Evolutionary conservation across 768 basidiomycete genomes (phyloP).

Genomic region (Trametes villosa): DNA sequence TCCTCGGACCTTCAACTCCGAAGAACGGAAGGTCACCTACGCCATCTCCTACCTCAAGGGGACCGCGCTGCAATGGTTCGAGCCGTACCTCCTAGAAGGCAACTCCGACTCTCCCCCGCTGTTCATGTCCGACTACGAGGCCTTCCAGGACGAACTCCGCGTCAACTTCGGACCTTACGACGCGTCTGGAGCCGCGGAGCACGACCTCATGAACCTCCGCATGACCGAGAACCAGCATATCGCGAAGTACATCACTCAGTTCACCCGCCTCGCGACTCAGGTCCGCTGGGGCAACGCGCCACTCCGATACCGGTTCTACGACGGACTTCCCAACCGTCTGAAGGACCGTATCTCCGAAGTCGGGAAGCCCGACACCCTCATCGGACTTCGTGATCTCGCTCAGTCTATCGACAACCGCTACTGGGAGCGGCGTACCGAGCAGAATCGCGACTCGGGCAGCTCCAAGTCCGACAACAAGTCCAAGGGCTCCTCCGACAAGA

Average conservation of each 20-base stretch:
- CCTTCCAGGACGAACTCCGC: too few relatives aligned
- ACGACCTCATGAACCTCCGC: constrained; percentile 11
- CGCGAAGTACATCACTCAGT: constrained; percentile 20
- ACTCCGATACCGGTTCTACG: constrained; percentile 24
- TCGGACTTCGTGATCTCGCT: background rate
- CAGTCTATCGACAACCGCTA: constrained; percentile 21
- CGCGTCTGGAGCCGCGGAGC: too few relatives aligned
- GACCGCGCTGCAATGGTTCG: constrained; percentile 8
- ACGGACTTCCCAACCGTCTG: constrained; percentile 18
- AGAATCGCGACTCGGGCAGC: background rate
- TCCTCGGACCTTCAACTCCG: too few relatives aligned
- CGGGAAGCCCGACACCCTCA: too few relatives aligned
- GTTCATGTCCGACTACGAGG: constrained; percentile 3
- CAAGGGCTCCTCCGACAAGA: too few relatives aligned
- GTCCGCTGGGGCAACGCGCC: constrained; percentile 11
- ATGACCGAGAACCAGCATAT: constrained; percentile 13
- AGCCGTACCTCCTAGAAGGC: constrained; percentile 12
- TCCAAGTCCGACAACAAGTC: background rate
- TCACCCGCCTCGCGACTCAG: constrained; percentile 13
- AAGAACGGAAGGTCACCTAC: constrained; percentile 12
- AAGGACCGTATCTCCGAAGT: too few relatives aligned
- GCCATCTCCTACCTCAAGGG: constrained; percentile 16
- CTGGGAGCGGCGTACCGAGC: constrained; percentile 21
- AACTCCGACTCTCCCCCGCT: background rate
- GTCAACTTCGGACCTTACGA: too few relatives aligned